Conservation (phyloP, 345 rosid genomes). For the Euphorbia lathyris region DNA sequence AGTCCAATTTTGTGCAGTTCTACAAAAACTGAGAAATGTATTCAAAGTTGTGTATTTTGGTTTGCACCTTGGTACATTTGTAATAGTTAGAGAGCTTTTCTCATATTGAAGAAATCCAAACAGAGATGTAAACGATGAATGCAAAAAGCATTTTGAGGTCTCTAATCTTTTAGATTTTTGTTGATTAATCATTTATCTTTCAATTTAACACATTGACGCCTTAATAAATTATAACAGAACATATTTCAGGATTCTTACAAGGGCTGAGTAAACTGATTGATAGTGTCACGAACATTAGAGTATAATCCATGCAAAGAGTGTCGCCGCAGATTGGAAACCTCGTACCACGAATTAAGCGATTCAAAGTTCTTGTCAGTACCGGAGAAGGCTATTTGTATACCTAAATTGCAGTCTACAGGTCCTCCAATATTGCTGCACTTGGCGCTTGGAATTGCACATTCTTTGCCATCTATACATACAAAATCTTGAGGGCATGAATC, state of each 20-base stretch:
- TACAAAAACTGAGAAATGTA: neutral
- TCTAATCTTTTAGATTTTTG: no score
- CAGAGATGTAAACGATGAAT: no score
- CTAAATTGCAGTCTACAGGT: slow-evolving; percentile 40
- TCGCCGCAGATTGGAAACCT: slow-evolving; percentile 62
- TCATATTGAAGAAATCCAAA: no score
- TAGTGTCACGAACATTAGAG: slow-evolving; percentile 33
- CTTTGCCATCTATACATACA: slow-evolving; percentile 55
- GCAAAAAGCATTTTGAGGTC: no score
- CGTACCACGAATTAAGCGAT: slow-evolving; percentile 83
- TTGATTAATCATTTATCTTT: no score
- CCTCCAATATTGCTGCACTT: slow-evolving; percentile 57
- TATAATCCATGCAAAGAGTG: slow-evolving; percentile 61
- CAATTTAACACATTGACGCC: no score
- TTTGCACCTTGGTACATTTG: no score
- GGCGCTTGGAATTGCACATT: slow-evolving; percentile 59
- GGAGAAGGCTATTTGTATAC: slow-evolving; percentile 73
- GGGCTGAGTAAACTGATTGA: slow-evolving; percentile 9
- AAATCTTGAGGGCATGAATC: slow-evolving; percentile 41
- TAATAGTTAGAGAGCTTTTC: no score
- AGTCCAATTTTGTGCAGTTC: neutral
- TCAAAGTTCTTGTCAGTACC: slow-evolving; percentile 79
- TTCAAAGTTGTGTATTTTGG: neutral
- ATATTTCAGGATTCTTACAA: slow-evolving; percentile 8
- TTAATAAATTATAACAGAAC: no score